Conservation (phyloP, 1,284 basidiomycete species). For the Leccinum griseonigrum region DNA sequence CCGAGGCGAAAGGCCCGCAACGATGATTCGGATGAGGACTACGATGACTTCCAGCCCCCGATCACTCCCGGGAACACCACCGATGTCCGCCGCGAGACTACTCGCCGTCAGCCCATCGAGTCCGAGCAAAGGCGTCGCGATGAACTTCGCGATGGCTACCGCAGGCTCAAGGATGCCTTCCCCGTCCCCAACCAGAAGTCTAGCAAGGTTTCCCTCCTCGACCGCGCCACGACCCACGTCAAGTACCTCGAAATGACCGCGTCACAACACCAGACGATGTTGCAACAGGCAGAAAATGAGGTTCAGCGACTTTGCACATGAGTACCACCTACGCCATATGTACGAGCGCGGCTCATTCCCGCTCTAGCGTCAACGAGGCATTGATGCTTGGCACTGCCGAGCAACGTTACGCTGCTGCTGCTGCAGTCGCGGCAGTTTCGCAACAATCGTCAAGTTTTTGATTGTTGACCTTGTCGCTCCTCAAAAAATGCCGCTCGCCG, state of each 20-base stretch:
- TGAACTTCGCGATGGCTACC: conserved; percentile 84
- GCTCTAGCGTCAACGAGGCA: conserved; percentile 70
- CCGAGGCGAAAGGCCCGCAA: conserved; percentile 54
- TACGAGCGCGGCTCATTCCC: conserved; percentile 5
- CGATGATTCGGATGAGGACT: conserved; percentile 62
- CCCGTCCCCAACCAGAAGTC: conserved; percentile 85
- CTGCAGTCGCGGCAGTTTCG: conserved; percentile 50
- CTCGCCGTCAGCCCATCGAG: conserved; percentile 83
- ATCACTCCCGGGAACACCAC: conserved; percentile 38
- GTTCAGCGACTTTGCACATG: conserved; percentile 68
- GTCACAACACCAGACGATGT: conserved; percentile 66
- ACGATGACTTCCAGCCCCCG: conserved; percentile 62
- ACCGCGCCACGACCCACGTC: conserved; percentile 79
- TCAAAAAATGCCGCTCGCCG: conserved; percentile 26
- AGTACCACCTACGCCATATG: conserved; percentile 14
- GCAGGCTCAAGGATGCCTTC: conserved; percentile 79
- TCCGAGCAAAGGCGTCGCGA: conserved; percentile 84
- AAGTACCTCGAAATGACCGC: conserved; percentile 76
- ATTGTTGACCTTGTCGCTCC: conserved; percentile 33
- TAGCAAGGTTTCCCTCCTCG: conserved; percentile 83
- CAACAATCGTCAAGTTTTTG: conserved; percentile 47
- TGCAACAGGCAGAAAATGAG: conserved; percentile 73
- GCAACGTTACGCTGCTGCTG: conserved; percentile 61
- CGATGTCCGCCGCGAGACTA: conserved; percentile 75
- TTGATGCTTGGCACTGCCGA: conserved; percentile 79